Percentiles rank a stretch among this genome's conserved stretches.
Evolutionary conservation across 371 early-diverging fungal species (phyloP).

Genomic region (Mortierella sp.): DNA sequence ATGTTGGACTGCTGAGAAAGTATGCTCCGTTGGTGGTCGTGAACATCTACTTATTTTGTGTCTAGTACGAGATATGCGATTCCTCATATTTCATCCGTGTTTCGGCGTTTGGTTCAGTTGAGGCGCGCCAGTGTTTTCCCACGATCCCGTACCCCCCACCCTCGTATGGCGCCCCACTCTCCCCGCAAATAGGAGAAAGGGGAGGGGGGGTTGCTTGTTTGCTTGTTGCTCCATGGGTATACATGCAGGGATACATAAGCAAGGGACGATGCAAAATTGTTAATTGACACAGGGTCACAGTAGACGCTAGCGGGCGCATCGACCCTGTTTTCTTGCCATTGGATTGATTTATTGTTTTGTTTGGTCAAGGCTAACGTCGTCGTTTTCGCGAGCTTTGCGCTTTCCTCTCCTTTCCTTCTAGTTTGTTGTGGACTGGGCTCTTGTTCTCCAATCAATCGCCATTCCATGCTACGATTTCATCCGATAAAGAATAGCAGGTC

Average conservation of each 20-base stretch:
- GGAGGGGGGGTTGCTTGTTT: not conserved
- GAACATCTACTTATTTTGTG: not conserved
- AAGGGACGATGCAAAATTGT: not conserved
- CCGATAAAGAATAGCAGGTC: not conserved
- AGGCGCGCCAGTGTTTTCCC: not conserved
- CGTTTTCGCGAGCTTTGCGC: not conserved
- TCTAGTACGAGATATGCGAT: not conserved
- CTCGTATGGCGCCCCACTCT: too few relatives aligned
- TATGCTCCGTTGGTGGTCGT: not conserved
- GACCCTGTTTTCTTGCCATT: not conserved
- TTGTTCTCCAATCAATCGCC: slow-evolving; percentile 6
- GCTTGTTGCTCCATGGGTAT: not conserved
- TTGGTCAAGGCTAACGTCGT: not conserved
- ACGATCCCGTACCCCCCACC: not conserved
- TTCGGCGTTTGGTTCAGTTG: not conserved
- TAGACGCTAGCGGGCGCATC: not conserved
- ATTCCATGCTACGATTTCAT: slow-evolving; percentile 2
- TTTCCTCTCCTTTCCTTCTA: not conserved
- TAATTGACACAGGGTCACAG: not conserved
- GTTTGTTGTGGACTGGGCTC: not conserved
- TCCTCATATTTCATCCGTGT: slow-evolving; percentile 7
- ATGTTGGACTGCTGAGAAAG: not conserved
- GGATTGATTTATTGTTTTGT: not conserved
- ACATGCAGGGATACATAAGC: slow-evolving; percentile 8
- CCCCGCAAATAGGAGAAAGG: not conserved